These are phyloP conservation scores for Paecilomyces variotii DNA, from an alignment of 2,329 filamentous ascomycete genomes.

Conservation along the genomic window DNA sequence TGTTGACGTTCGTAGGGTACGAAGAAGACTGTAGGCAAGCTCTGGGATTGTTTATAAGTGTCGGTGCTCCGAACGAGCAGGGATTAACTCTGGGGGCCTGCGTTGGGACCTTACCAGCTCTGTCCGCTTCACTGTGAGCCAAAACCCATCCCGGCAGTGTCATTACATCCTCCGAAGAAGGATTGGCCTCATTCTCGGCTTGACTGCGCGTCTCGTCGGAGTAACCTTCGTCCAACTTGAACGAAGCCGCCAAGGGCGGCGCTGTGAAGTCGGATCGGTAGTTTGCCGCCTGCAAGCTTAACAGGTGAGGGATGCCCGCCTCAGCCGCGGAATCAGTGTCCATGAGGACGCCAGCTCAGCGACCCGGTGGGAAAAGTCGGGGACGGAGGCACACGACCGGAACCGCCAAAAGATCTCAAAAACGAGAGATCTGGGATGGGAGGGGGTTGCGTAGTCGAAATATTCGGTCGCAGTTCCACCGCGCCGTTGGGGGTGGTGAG, in stretches of 20 bases:
- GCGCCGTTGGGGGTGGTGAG: background rate
- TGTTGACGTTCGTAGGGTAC: conserved; percentile 68
- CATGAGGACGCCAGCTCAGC: conserved; percentile 16
- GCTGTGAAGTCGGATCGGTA: conserved; percentile 19
- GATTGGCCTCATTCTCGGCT: conserved; percentile 31
- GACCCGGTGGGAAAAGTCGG: background rate
- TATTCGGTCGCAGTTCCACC: background rate
- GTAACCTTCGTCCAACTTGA: conserved; percentile 75
- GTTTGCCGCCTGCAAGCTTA: conserved; percentile 18
- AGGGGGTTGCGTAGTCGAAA: background rate
- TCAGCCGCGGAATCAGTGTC: conserved; percentile 18
- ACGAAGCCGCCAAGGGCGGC: conserved; percentile 30
- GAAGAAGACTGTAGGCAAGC: conserved; percentile 69
- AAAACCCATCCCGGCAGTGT: conserved; percentile 49
- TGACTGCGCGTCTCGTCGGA: conserved; percentile 61
- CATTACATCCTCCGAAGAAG: conserved; percentile 28
- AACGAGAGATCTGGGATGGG: background rate
- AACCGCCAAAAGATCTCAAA: background rate
- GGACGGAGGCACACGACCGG: background rate
- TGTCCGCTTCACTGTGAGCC: conserved; percentile 45
- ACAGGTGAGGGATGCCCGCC: conserved; percentile 14
- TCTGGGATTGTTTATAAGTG: conserved; percentile 43
- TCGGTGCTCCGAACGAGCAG: background rate
- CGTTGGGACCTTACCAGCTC: conserved; percentile 41
- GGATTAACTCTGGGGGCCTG: background rate